Conservation (phyloP, 129 eudicot genomes). For the Mikania micrantha region DNA sequence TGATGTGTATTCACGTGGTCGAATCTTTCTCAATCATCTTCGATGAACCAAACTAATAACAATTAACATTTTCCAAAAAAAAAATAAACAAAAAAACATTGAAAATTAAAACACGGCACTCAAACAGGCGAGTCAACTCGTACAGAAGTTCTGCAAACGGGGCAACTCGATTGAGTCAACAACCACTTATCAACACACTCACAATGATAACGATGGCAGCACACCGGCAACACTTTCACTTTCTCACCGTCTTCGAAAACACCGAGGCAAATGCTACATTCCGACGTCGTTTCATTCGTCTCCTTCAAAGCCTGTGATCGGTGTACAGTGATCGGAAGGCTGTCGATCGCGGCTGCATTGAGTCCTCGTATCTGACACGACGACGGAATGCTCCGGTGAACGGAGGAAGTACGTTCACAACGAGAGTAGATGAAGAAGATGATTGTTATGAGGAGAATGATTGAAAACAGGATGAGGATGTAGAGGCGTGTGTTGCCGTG, state of each 20-base stretch:
- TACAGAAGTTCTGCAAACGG: conserved; percentile 55
- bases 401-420: conserved; percentile 23
- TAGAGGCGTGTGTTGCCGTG: conserved; percentile 60
- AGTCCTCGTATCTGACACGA: conserved; percentile 26
- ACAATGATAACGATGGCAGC: conserved; percentile 67
- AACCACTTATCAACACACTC: conserved; percentile 84
- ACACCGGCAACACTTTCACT: conserved; percentile 54
- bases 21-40: conserved; percentile 12
- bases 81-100: background rate
- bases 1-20: conserved; percentile 3
- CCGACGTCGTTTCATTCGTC: conserved; percentile 13
- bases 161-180: conserved; percentile 48
- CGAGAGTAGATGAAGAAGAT: conserved; percentile 49
- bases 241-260: conserved; percentile 50
- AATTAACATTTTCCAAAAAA: background rate
- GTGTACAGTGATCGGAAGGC: conserved; percentile 42
- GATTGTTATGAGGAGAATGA: conserved; percentile 34
- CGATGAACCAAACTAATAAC: background rate
- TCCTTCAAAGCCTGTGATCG: background rate
- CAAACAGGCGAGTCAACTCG: conserved; percentile 45
- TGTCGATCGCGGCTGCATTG: conserved; percentile 31
- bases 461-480: conserved; percentile 42
- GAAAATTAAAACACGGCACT: conserved; percentile 7
- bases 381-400: conserved; percentile 9
- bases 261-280: conserved; percentile 77